These are phyloP conservation scores for Fusarium pseudoanthophilum DNA, from an alignment of 2,329 filamentous ascomycete species.

Conservation along the genomic window DNA sequence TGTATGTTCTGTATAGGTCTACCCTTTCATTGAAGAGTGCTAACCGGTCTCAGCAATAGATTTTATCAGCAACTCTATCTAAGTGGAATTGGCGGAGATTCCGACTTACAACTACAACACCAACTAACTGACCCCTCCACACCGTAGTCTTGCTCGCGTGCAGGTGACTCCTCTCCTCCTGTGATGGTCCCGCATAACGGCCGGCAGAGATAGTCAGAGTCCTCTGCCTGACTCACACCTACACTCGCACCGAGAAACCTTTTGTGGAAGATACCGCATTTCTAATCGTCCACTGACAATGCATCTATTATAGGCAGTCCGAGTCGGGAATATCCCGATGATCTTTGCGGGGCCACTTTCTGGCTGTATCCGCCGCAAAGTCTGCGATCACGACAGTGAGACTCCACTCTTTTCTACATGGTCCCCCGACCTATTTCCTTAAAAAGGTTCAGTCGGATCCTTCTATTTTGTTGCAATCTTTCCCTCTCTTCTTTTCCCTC, in stretches of 20 bases:
- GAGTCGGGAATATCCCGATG: slow-evolving; percentile 19
- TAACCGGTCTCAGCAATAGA: background rate
- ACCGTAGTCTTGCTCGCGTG: slow-evolving; percentile 3
- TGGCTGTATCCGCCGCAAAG: slow-evolving; percentile 12
- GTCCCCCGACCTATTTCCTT: slow-evolving; percentile 15
- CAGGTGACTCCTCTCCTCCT: slow-evolving; percentile 22
- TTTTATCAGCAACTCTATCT: background rate
- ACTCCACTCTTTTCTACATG: slow-evolving; percentile 30
- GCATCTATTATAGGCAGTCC: slow-evolving; percentile 13
- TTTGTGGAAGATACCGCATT: slow-evolving; percentile 3
- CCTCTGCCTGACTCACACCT: background rate
- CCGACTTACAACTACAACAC: background rate
- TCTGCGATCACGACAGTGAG: slow-evolving; percentile 43
- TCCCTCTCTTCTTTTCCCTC: background rate
- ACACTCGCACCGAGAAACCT: slow-evolving; percentile 11
- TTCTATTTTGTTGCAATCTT: background rate
- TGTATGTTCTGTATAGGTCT: background rate
- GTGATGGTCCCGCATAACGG: slow-evolving; percentile 1
- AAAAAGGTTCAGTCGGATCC: background rate
- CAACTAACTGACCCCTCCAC: slow-evolving; percentile 1
- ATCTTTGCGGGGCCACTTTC: slow-evolving; percentile 30
- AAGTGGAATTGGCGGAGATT: background rate
- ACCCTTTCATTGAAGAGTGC: background rate
- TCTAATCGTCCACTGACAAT: background rate
- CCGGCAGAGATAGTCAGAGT: background rate